Evolutionary conservation across 2,329 filamentous ascomycete genomes (phyloP).

Genomic region (Fusarium sp.): DNA sequence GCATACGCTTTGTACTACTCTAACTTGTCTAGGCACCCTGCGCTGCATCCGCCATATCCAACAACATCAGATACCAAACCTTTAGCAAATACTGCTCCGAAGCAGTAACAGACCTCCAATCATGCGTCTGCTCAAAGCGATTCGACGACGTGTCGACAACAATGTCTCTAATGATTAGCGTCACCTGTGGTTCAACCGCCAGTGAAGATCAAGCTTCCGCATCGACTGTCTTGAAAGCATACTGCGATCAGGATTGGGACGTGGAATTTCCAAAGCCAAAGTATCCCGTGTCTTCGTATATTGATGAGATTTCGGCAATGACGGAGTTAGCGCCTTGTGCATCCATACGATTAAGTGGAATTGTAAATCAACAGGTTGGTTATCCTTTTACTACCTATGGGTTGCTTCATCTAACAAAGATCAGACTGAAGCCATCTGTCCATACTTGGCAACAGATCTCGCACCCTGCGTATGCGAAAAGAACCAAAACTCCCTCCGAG

Average conservation of each 20-base stretch:
- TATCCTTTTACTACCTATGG: too few species aligned
- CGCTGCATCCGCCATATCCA: not conserved
- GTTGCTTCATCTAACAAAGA: not conserved
- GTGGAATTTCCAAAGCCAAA: not conserved
- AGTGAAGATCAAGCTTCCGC: not conserved
- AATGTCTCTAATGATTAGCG: not conserved
- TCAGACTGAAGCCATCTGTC: not conserved
- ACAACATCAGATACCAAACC: not conserved
- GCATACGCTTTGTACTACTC: not conserved
- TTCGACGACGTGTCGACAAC: not conserved
- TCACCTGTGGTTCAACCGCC: not conserved
- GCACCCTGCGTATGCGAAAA: not conserved
- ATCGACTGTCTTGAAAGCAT: not conserved
- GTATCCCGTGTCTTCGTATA: not conserved
- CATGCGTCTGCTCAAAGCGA: not conserved
- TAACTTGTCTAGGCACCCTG: not conserved
- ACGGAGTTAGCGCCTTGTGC: not conserved
- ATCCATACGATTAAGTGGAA: fast-evolving
- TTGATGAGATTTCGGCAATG: not conserved
- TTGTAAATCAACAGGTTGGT: not conserved
- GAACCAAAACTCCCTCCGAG: not conserved
- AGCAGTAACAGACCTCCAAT: not conserved
- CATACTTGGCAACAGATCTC: not conserved
- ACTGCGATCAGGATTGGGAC: not conserved
- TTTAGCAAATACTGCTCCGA: not conserved